Evolutionary conservation across 2,329 filamentous ascomycete species (phyloP).

Genomic region (Cladosporium sp.): DNA sequence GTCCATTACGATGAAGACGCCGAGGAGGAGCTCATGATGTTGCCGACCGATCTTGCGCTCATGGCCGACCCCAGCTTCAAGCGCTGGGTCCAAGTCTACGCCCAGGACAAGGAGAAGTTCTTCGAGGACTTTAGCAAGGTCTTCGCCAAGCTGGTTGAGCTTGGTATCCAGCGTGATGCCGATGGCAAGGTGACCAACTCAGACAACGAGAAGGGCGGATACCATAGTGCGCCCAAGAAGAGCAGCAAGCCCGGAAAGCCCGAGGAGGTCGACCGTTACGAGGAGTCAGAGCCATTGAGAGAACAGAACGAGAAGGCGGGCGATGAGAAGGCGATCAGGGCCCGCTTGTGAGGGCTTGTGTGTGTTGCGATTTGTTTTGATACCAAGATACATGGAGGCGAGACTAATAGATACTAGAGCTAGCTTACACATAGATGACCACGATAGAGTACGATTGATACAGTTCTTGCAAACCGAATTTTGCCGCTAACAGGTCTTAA

Average conservation of each 20-base stretch:
- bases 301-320: conserved; percentile 40
- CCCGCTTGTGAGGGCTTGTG: conserved; percentile 41
- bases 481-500: not conserved
- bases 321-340: conserved; percentile 32
- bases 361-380: not conserved
- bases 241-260: conserved; percentile 42
- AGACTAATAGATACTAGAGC: conserved; percentile 7
- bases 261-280: conserved; percentile 38
- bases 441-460: not conserved
- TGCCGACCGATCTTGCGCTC: conserved; percentile 65
- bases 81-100: conserved; percentile 61
- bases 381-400: conserved; percentile 4
- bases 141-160: conserved; percentile 62
- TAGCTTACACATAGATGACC: not conserved
- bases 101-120: conserved; percentile 63
- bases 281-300: conserved; percentile 46
- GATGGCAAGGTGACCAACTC: conserved; percentile 56
- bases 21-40: conserved; percentile 65
- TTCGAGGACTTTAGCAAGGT: conserved; percentile 61
- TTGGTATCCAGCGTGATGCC: conserved; percentile 60
- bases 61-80: conserved; percentile 56
- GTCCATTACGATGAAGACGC: conserved; percentile 61
- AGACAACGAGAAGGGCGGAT: conserved; percentile 61
- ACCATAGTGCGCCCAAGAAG: conserved; percentile 61
- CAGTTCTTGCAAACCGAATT: not conserved